Percentiles rank a stretch among this genome's conserved stretches.
Conservation (phyloP, 2,329 filamentous ascomycete species). For the Fusarium incarnatum region DNA sequence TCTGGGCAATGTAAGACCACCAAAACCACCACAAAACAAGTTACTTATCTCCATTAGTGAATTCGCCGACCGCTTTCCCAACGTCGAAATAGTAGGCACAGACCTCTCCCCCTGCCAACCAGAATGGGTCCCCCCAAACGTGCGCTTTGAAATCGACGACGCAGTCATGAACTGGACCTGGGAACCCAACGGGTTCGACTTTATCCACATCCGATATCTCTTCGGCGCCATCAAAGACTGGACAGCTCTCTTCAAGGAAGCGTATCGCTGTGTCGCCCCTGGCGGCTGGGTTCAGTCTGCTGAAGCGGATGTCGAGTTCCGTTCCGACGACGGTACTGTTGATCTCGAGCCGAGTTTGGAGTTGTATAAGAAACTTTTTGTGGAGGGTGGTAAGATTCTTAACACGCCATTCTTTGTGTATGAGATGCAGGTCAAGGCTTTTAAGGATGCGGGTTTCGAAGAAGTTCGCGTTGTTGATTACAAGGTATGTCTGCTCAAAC, state of each 20-base stretch:
- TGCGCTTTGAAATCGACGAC: slow-evolving; percentile 27
- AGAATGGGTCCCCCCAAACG: slow-evolving; percentile 26
- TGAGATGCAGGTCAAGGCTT: background rate
- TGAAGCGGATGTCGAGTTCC: slow-evolving; percentile 26
- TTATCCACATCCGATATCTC: slow-evolving; percentile 27
- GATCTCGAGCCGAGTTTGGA: background rate
- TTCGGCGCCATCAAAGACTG: slow-evolving; percentile 25
- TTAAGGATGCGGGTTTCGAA: slow-evolving; percentile 1
- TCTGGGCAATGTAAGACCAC: slow-evolving; percentile 23
- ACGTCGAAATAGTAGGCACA: slow-evolving; percentile 13
- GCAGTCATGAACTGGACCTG: slow-evolving; percentile 26
- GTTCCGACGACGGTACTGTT: slow-evolving; percentile 14
- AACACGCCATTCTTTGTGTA: slow-evolving; percentile 2
- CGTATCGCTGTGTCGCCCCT: slow-evolving; percentile 12
- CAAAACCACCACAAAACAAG: too few relatives aligned
- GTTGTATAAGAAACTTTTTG: background rate
- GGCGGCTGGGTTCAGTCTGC: slow-evolving; percentile 30
- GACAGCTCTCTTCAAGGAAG: slow-evolving; percentile 10
- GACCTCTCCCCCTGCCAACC: slow-evolving; percentile 29
- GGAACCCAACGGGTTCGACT: slow-evolving; percentile 9
- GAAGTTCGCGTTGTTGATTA: background rate
- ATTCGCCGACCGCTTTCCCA: slow-evolving; percentile 26
- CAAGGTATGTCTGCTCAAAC: background rate
- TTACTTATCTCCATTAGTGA: background rate
- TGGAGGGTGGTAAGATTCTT: background rate